Base-by-base conservation (phyloP, 768 basidiomycete species). In the Tephrocybe sp. region DNA sequence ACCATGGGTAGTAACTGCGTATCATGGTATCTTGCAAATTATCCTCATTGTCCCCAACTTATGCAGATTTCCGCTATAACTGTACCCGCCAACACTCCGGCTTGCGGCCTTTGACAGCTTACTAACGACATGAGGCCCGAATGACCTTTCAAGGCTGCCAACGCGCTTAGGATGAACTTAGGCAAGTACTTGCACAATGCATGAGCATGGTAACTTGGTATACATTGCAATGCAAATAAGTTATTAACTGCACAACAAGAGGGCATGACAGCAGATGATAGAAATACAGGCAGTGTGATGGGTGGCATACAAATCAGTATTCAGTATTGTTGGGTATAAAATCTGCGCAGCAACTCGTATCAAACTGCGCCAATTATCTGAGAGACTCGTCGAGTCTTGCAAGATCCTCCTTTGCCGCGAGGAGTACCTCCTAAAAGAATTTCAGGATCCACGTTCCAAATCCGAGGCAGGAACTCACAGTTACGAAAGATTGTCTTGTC, bases 401-500 rank as follows among this genome's bases (percentile, higher is more conserved):
- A 11, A 83, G 66, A 48, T 81, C 80, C n/a, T 80, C 78, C 55
- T 77, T 77, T 4, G 79, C 77, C 13, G 72, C 70, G 3, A 83
- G 60, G 43, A 81, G 65, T 5, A 79, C 72, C 36, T 82, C 78
- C 78, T 82, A 51, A 8, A 53, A 5, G 30, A 4, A 23, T 40
- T 39, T 20, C 20, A 46, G 39, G 32, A 46, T 52, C 14, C 45
- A 32, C 16, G 16, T 31, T 38, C 20, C 19, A 45, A 35, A 6
- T 11, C 23, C 39, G 45, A 35, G 5, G 10, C 33, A 32, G 41
- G 16, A n/a, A 55, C 76, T 58, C 39, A 80, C 83, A 50, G 80
- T 79, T 12, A 83, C 83, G 54, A 83, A 71, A 0, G 76, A 75
- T 63, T 85, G 83, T 53, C 83, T 67, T 12, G 80, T 74, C 63